Percentiles rank a stretch among this genome's conserved stretches.
phyloP scores from a whole-genome alignment of 305 asterid species.

The Fraxinus angustifolia region DNA sequence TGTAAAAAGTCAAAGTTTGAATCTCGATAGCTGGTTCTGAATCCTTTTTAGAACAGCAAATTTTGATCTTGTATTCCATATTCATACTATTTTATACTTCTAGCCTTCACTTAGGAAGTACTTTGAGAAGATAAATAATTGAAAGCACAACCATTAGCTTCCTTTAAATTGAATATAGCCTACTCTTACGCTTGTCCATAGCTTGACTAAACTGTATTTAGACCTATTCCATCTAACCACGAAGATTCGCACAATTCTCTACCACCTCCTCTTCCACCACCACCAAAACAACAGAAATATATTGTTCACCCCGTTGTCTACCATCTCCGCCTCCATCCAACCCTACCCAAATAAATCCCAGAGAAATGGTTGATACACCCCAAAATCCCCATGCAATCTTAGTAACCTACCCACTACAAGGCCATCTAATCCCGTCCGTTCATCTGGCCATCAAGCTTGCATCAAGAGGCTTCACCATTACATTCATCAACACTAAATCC shows the following conservation, averaged over 20 bases:
- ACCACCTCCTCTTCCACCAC: neutral
- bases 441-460: constrained; percentile 39
- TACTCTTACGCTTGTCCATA: neutral
- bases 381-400: constrained; percentile 36
- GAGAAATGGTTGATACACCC: constrained; percentile 16
- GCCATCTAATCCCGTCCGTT: constrained; percentile 34
- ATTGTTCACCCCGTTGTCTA: neutral
- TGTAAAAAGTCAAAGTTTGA: neutral
- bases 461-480: constrained; percentile 32
- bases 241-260: neutral
- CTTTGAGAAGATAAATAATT: neutral
- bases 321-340: neutral
- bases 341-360: neutral
- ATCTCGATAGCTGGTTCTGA: neutral
- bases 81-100: no score
- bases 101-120: no score
- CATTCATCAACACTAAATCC: constrained; percentile 44
- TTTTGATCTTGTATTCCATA: no score
- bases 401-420: constrained; percentile 34
- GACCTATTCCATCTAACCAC: neutral
- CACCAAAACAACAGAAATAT: neutral
- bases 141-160: neutral
- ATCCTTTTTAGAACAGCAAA: no score
- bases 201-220: neutral
- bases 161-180: neutral